Evolutionary conservation across 805 yeast genomes (phyloP).

Genomic region (Candida piceae): DNA sequence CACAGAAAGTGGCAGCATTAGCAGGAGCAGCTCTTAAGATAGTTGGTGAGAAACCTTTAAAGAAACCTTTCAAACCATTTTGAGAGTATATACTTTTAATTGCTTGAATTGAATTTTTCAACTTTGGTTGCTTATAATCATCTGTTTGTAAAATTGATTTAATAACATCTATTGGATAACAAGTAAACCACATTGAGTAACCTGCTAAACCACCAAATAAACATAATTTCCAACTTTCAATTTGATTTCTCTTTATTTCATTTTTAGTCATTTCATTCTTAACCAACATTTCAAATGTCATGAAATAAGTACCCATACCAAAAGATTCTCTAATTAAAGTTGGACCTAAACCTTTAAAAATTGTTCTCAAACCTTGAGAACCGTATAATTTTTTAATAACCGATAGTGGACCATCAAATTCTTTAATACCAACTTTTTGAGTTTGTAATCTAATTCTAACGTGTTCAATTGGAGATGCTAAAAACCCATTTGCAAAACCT

Average conservation of each 20-base stretch:
- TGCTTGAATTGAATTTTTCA: slow-evolving; percentile 56
- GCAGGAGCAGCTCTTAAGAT: slow-evolving; percentile 97
- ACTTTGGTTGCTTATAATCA: slow-evolving; percentile 52
- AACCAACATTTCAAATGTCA: slow-evolving; percentile 86
- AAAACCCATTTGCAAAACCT: slow-evolving; percentile 81
- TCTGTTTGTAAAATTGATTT: slow-evolving; percentile 87
- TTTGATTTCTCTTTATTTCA: slow-evolving; percentile 53
- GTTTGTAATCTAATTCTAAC: slow-evolving; percentile 92
- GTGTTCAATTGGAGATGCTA: slow-evolving; percentile 94
- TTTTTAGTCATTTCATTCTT: slow-evolving; percentile 52
- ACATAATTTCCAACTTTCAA: slow-evolving; percentile 86
- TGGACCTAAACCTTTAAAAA: slow-evolving; percentile 79
- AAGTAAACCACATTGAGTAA: slow-evolving; percentile 76
- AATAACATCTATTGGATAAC: slow-evolving; percentile 86
- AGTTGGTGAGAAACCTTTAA: slow-evolving; percentile 89
- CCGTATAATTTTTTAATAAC: slow-evolving; percentile 54
- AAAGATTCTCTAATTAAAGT: slow-evolving; percentile 80
- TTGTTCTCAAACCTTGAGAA: slow-evolving; percentile 42
- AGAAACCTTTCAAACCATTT: slow-evolving; percentile 74
- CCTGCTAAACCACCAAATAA: slow-evolving; percentile 89
- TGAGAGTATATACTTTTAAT: slow-evolving; percentile 44
- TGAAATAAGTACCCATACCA: slow-evolving; percentile 85
- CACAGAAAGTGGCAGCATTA: slow-evolving; percentile 93
- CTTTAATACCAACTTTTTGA: slow-evolving; percentile 43
- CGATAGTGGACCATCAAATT: slow-evolving; percentile 69